Evolutionary conservation across 495 filamentous ascomycete genomes (phyloP).

Genomic region (Penicillium longicatenatum): DNA sequence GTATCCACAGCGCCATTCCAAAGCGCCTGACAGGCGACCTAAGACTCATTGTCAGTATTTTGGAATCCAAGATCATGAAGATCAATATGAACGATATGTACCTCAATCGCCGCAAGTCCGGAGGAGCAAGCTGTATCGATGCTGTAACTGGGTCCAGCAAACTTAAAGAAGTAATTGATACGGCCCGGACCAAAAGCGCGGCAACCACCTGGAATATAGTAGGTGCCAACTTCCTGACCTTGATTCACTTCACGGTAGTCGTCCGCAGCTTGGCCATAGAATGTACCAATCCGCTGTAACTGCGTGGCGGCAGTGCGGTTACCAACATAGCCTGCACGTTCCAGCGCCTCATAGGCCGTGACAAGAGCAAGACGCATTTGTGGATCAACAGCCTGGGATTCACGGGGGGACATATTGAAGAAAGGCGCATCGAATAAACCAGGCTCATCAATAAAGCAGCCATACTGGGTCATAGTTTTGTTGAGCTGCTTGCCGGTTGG

Average conservation of each 20-base stretch:
- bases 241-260: slow-evolving; percentile 78
- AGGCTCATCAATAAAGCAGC: slow-evolving; percentile 33
- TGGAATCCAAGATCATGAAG: no score
- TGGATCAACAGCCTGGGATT: slow-evolving; percentile 65
- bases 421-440: slow-evolving; percentile 32
- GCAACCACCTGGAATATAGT: slow-evolving; percentile 73
- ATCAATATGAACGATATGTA: no score
- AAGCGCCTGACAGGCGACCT: slow-evolving; percentile 60
- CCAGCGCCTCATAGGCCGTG: slow-evolving; percentile 75
- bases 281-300: slow-evolving; percentile 66
- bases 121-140: slow-evolving; percentile 80
- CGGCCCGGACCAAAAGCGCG: slow-evolving; percentile 67
- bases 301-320: slow-evolving; percentile 8
- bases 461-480: slow-evolving; percentile 35
- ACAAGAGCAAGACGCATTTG: slow-evolving; percentile 71
- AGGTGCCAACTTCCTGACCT: slow-evolving; percentile 73
- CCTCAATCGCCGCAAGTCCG: slow-evolving; percentile 48
- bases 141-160: slow-evolving; percentile 68
- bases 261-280: slow-evolving; percentile 76
- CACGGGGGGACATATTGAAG: slow-evolving; percentile 34
- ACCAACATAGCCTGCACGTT: slow-evolving; percentile 61
- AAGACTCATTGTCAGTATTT: no score
- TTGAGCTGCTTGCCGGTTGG: slow-evolving; percentile 40
- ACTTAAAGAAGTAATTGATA: slow-evolving; percentile 55
- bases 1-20: slow-evolving; percentile 69